phyloP scores from a whole-genome alignment of 495 filamentous ascomycete genomes.

The Xylaria cubensis region DNA sequence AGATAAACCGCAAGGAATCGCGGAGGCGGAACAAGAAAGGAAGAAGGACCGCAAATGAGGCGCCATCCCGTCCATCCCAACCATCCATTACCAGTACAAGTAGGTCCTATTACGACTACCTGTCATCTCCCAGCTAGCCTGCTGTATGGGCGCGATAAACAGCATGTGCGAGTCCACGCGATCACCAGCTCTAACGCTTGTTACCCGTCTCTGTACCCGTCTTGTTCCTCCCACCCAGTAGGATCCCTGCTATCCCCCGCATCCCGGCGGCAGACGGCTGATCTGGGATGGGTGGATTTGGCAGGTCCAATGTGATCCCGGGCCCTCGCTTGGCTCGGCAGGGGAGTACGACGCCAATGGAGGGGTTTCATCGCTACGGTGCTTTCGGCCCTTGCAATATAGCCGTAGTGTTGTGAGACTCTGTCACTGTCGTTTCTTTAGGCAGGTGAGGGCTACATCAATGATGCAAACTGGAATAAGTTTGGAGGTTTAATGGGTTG shows the following conservation, averaged over 20 bases:
- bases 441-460: constrained; percentile 3
- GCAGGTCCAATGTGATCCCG: constrained; percentile 16
- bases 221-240: constrained; percentile 2
- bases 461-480: neutral
- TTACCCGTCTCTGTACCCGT: neutral
- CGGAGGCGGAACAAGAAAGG: neutral
- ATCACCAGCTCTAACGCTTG: neutral
- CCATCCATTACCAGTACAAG: neutral
- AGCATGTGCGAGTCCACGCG: constrained; percentile 14
- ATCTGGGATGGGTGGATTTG: constrained; percentile 25
- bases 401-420: constrained; percentile 13
- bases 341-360: constrained; percentile 13
- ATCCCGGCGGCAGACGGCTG: constrained; percentile 15
- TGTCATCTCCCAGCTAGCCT: neutral
- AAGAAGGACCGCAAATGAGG: constrained; percentile 22
- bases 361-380: constrained; percentile 13
- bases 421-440: constrained; percentile 2
- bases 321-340: neutral
- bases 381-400: constrained; percentile 20
- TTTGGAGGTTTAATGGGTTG: neutral
- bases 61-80: constrained; percentile 9
- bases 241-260: constrained; percentile 8
- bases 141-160: neutral
- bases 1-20: neutral
- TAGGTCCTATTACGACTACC: neutral